These are phyloP conservation scores for Lepidium sativum DNA, from an alignment of 345 rosid species.

Conservation along the genomic window DNA sequence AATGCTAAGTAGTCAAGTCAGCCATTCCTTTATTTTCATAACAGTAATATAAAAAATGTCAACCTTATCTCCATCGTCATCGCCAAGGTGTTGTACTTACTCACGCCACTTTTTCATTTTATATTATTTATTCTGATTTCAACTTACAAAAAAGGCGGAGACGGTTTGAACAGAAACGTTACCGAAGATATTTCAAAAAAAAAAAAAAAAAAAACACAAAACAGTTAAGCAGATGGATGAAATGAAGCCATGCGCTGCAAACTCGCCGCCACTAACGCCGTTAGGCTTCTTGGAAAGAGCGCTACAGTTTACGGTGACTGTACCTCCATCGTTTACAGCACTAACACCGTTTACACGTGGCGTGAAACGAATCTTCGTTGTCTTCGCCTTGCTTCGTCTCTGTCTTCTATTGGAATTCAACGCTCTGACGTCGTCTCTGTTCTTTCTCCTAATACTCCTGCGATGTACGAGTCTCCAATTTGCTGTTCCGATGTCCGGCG, in stretches of 20 bases:
- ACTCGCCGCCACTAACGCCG: conserved; percentile 51
- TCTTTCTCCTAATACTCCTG: conserved; percentile 57
- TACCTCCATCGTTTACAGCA: conserved; percentile 40
- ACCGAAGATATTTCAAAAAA: no score
- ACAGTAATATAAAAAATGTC: no score
- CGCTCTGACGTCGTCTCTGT: conserved; percentile 60
- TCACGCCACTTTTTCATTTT: no score
- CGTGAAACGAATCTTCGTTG: conserved; percentile 48
- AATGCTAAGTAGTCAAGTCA: no score
- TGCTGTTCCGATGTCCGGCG: conserved; percentile 76
- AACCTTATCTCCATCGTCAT: no score
- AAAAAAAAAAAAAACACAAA: background rate
- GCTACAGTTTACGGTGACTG: conserved; percentile 52
- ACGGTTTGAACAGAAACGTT: no score
- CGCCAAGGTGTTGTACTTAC: no score
- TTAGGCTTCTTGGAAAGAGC: conserved; percentile 42
- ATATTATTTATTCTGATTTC: no score
- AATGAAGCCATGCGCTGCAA: conserved; percentile 36
- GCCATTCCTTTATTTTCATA: no score
- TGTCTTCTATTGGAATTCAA: conserved; percentile 42
- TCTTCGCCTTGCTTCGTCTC: conserved; percentile 49
- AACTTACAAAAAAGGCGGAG: background rate
- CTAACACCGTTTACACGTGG: conserved; percentile 43
- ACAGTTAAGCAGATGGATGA: conserved; percentile 21
- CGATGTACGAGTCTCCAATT: conserved; percentile 95